These are phyloP conservation scores for Chamaecrista fasciculata DNA, from an alignment of 306 rosid species.

Conservation along the genomic window DNA sequence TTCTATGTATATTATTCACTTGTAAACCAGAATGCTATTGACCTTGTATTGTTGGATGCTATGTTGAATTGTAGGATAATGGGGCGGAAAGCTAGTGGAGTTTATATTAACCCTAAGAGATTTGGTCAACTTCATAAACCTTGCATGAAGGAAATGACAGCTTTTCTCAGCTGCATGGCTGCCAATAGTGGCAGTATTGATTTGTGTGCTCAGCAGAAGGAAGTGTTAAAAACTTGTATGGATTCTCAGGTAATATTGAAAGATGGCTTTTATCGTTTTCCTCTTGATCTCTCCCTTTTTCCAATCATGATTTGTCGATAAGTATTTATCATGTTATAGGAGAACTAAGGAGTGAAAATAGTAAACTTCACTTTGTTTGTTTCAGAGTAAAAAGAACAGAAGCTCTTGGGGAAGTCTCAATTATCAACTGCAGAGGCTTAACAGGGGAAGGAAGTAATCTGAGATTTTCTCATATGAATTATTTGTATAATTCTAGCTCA, in stretches of 20 bases:
- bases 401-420: conserved; percentile 82
- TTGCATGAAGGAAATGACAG: conserved; percentile 85
- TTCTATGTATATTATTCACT: neutral
- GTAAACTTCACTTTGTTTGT: conserved; percentile 15
- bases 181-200: conserved; percentile 40
- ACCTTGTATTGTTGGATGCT: conserved; percentile 26
- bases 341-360: neutral
- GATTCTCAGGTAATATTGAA: conserved; percentile 64
- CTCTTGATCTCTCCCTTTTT: neutral
- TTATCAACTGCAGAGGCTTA: conserved; percentile 90
- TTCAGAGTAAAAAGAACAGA: conserved; percentile 64
- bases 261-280: conserved; percentile 3
- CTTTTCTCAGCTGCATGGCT: conserved; percentile 76
- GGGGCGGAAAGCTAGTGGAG: conserved; percentile 77
- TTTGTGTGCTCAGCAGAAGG: conserved; percentile 57
- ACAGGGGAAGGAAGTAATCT: conserved; percentile 71
- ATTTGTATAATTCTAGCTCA: conserved; percentile 21
- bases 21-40: neutral
- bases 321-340: neutral
- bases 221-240: conserved; percentile 57
- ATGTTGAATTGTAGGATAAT: conserved; percentile 39
- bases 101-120: conserved; percentile 71
- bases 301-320: neutral
- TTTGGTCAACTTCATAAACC: conserved; percentile 74
- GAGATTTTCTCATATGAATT: conserved; percentile 12